Conservation (phyloP, 495 filamentous ascomycete genomes). For the Trichoderma erinaceum region DNA sequence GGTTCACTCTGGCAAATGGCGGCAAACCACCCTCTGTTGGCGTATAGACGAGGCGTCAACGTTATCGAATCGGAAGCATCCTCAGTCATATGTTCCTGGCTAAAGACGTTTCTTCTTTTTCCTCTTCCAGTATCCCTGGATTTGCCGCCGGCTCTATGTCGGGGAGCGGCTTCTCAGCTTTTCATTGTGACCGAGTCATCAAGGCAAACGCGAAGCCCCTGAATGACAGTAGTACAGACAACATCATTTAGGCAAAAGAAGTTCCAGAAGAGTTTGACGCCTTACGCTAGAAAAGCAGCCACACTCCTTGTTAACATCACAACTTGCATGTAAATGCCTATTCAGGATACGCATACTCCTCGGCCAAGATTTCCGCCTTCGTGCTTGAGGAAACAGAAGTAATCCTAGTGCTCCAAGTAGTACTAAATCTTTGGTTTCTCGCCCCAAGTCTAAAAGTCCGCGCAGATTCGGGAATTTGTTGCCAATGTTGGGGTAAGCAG, state of each 20-base stretch:
- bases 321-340: neutral
- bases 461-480: neutral
- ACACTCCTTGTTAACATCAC: neutral
- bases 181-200: constrained; percentile 5
- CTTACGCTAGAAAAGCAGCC: neutral
- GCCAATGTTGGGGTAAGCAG: neutral
- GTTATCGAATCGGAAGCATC: neutral
- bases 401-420: neutral
- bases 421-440: neutral
- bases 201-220: neutral
- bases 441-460: neutral
- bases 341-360: neutral
- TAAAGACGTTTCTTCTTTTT: neutral
- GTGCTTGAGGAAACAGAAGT: neutral
- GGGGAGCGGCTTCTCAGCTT: neutral
- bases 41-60: neutral
- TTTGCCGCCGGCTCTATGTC: neutral
- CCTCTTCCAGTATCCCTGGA: neutral
- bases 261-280: neutral
- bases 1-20: neutral
- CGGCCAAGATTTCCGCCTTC: neutral
- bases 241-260: neutral
- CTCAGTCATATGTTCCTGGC: constrained; percentile 8
- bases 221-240: neutral
- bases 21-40: neutral